Evolutionary conservation across 192 early-diverging fungal genomes (phyloP), one percentile per base, ranked within the genome.

Genomic region (Coemansia sp.): DNA sequence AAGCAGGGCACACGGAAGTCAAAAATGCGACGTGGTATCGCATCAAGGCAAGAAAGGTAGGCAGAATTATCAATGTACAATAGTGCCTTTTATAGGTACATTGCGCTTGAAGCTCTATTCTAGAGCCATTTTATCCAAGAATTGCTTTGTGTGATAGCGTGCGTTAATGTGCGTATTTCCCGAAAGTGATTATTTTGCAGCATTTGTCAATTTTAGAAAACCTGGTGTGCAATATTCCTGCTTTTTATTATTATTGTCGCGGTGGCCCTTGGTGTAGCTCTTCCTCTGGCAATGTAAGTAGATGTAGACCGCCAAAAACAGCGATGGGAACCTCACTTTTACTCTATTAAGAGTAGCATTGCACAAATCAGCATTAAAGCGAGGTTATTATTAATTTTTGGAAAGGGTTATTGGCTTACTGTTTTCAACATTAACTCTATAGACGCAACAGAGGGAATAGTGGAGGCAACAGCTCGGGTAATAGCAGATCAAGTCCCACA

Each of bases 261-360:
- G 0, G 69, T 80, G 8, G 77, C 77, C 5, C 55, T 70, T 12
- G 69, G 68, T 0, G 61, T 80, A 5, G 53, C 77, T 2, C 25
- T 80, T 7, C 77, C 77, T 3, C 25, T 80, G 44, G 77, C 77
- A 24, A 74, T 68, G 77, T 80, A 74, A 80, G 77, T 80, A 59
- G 49, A 10, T 22, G 30, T 0, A 23, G 4, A 0, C 50, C 2
- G 0, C 1, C 8, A 12, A 19, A n/a, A 14, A 7, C 27, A 53
- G 4, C 7, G 4, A 1, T 28, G 21, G 12, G 22, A 24, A 53
- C 0, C 8, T 5, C 21, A 49, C 25, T 32, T 6, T 28, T 8
- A 8, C 22, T 28, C 9, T 53, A 32, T 23, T 21, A 28, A 4
- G 19, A 18, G 19, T 23, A 24, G 10, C 7, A 12, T 10, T 4